Conservation (phyloP, 441 rosid genomes). For the Gossypium schwendimanii region DNA sequence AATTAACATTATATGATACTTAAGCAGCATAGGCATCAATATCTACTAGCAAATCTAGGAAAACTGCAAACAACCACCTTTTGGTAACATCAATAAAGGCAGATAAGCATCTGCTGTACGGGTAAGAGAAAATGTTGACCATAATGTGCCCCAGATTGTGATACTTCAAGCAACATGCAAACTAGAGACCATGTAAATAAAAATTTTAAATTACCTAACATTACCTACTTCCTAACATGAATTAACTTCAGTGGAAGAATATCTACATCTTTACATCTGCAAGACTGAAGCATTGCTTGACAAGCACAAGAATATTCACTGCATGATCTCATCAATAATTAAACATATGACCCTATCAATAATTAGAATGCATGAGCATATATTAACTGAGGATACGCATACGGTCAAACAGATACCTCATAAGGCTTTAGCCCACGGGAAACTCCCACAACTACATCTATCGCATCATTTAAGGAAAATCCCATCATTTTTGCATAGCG, state of each 20-base stretch:
- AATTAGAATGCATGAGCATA: not conserved
- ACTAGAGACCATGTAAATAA: not conserved
- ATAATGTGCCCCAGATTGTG: not conserved
- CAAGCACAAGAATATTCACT: conserved; percentile 11
- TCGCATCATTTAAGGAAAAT: conserved; percentile 58
- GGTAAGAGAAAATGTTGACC: not conserved
- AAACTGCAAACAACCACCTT: not conserved
- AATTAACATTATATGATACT: not conserved
- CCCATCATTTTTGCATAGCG: conserved; percentile 70
- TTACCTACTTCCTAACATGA: not conserved
- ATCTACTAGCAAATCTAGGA: not conserved
- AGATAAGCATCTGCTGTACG: not conserved
- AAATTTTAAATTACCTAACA: not conserved
- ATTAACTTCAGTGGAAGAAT: not conserved
- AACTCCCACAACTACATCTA: conserved; percentile 48
- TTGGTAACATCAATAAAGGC: not conserved
- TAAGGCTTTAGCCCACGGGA: conserved; percentile 49
- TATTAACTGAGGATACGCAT: not conserved
- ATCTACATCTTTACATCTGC: not conserved
- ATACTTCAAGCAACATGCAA: not conserved
- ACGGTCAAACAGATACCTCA: conserved; percentile 39
- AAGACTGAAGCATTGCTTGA: conserved; percentile 12
- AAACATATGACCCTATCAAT: not conserved
- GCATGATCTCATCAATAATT: not conserved
- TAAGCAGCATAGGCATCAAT: not conserved